phyloP scores from a whole-genome alignment of 2,329 filamentous ascomycete species.

The Xylariaceae sp. region DNA sequence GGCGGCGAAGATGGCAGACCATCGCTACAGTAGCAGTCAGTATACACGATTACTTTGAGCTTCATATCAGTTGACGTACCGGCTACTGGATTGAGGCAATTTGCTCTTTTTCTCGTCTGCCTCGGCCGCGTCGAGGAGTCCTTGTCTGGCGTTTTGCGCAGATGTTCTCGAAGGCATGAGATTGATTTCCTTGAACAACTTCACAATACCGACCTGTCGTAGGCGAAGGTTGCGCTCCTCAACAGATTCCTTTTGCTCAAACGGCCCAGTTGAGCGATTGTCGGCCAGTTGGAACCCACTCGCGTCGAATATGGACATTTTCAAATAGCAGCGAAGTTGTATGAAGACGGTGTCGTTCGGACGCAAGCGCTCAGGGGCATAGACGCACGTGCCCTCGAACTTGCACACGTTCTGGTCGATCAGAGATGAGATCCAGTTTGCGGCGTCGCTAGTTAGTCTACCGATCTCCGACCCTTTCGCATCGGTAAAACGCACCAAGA shows the following conservation, averaged over 20 bases:
- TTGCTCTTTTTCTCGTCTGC: constrained; percentile 74
- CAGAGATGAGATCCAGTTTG: constrained; percentile 87
- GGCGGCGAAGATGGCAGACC: constrained; percentile 49
- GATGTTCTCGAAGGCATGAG: constrained; percentile 71
- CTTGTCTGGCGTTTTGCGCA: constrained; percentile 77
- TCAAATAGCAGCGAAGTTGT: constrained; percentile 76
- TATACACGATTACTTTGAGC: neutral
- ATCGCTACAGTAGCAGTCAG: constrained; percentile 20
- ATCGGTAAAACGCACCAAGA: constrained; percentile 90
- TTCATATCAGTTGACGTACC: constrained; percentile 7
- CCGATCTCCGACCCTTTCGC: constrained; percentile 77
- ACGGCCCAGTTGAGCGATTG: constrained; percentile 71
- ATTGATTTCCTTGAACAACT: constrained; percentile 84
- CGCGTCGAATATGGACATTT: constrained; percentile 70
- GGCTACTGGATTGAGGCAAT: constrained; percentile 40
- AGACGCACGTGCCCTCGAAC: constrained; percentile 87
- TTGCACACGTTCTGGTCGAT: constrained; percentile 86
- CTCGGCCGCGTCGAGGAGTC: constrained; percentile 82
- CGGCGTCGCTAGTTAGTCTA: constrained; percentile 79
- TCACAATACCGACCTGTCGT: constrained; percentile 83
- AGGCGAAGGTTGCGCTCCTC: constrained; percentile 83
- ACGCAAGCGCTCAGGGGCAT: constrained; percentile 76
- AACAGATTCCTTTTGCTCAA: constrained; percentile 78
- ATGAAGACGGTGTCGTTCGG: constrained; percentile 95
- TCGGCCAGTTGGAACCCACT: constrained; percentile 59